Evolutionary conservation across 2,329 filamentous ascomycete species (phyloP).

Genomic region (Trichoderma sp.): DNA sequence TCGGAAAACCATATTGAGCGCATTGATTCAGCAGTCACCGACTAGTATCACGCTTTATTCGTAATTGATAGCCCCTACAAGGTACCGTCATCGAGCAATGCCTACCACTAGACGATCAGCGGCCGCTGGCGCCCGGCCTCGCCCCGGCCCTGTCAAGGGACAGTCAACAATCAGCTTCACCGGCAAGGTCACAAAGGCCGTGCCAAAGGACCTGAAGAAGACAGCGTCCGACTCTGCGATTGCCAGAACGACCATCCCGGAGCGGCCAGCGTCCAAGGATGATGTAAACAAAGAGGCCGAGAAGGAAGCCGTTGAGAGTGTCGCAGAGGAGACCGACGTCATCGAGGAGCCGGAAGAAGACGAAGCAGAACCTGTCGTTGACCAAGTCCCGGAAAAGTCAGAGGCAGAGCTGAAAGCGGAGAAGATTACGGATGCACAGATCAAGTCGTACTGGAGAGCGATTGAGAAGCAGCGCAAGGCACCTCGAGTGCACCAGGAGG

Average conservation of each 20-base stretch:
- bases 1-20: too few species aligned
- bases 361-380: slow-evolving; percentile 35
- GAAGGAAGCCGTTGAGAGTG: slow-evolving; percentile 22
- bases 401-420: slow-evolving; percentile 61
- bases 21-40: too few species aligned
- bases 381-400: slow-evolving; percentile 47
- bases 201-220: slow-evolving; percentile 52
- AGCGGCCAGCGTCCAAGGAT: slow-evolving; percentile 32
- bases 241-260: slow-evolving; percentile 40
- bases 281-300: slow-evolving; percentile 27
- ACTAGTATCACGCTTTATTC: background rate
- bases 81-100: slow-evolving; percentile 42
- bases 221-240: slow-evolving; percentile 41
- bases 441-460: slow-evolving; percentile 75
- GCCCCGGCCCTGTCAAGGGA: slow-evolving; percentile 45
- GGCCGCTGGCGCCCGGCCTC: slow-evolving; percentile 43
- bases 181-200: slow-evolving; percentile 58
- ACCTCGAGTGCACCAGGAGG: slow-evolving; percentile 75
- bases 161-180: slow-evolving; percentile 63
- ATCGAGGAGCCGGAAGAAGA: slow-evolving; percentile 31
- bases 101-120: slow-evolving; percentile 54
- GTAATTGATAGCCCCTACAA: background rate
- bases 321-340: slow-evolving; percentile 30
- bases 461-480: slow-evolving; percentile 71
- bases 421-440: slow-evolving; percentile 66